phyloP scores from a whole-genome alignment of 1,139 yeast genomes.

The Geotrichum restrictum region DNA sequence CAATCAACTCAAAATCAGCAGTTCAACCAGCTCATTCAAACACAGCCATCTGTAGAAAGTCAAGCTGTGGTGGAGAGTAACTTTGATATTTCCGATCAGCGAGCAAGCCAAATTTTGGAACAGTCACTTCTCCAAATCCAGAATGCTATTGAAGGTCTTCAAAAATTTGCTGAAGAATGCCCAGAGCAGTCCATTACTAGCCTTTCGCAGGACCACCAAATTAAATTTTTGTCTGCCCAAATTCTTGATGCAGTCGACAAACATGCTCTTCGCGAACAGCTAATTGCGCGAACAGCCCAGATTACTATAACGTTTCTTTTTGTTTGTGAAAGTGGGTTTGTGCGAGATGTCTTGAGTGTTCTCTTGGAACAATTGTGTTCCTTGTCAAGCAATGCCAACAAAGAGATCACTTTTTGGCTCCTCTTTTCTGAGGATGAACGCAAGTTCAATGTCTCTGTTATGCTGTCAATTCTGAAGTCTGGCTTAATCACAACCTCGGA shows the following conservation, averaged over 20 bases:
- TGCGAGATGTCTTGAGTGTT: constrained; percentile 74
- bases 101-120: constrained; percentile 37
- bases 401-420: constrained; percentile 92
- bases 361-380: constrained; percentile 80
- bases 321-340: constrained; percentile 57
- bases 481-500: constrained; percentile 77
- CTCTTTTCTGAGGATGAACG: constrained; percentile 85
- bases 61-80: constrained; percentile 25
- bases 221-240: constrained; percentile 61
- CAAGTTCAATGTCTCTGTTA: constrained; percentile 76
- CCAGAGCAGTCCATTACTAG: constrained; percentile 50
- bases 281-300: constrained; percentile 78
- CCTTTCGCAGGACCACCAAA: constrained; percentile 53
- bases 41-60: constrained; percentile 3
- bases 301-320: constrained; percentile 78
- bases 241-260: constrained; percentile 65
- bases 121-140: constrained; percentile 38
- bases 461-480: constrained; percentile 66
- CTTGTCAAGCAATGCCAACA: constrained; percentile 79
- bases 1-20: constrained; percentile 20
- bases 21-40: constrained; percentile 26
- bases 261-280: constrained; percentile 57
- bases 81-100: constrained; percentile 28
- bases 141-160: constrained; percentile 44
- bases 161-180: constrained; percentile 34